Evolutionary conservation across 1,139 yeast genomes (phyloP), one percentile per base, ranked within the genome.

Genomic region (Candida frijolesensis): DNA sequence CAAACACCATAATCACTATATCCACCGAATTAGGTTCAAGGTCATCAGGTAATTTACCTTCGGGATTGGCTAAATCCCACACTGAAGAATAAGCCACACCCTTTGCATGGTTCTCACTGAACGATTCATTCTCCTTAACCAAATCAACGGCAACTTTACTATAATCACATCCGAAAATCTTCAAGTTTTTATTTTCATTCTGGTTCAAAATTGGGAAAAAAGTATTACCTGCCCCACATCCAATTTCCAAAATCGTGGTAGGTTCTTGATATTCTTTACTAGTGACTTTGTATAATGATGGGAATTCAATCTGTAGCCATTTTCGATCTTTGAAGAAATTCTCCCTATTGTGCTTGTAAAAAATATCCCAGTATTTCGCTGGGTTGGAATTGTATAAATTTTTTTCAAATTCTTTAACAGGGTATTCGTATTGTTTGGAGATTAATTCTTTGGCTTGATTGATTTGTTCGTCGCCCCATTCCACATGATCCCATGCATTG

Each of bases 161-260:
- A 67, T 88, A 94, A 67, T 94, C 99, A 51, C 94, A 96, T 1
- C 96, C 99, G 52, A 83, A 81, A 11, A 94, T 82, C 58, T 74
- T 79, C 51, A 94, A 74, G 34, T 84, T 72, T n/a, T 86, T 84
- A 70, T 94, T 94, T 65, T 87, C 77, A 66, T 94, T 94, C 60
- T 87, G 91, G 50, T 79, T 79, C 52, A 94, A 73, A 29, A 94
- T 86, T 1, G 99, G 99, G 68, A 87, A 94, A 70, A 94, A 80
- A 0, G 99, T 94, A 66, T 95, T 95, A 12, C 99, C 99, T 2
- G 97, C 99, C 50, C 99, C 99, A 71, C 99, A 94, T 3, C 99
- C 99, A 49, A 95, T 87, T 66, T 94, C 99, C 49, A 94, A 78
- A 34, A 94, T 87, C 2, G 86, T 84, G 29, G 79, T 78, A 4